A percentile compares a stretch with the other conserved stretches of the same genome.
Evolutionary conservation across 208 protist species (phyloP).

Genomic region (Acanthamoeba culbertsoni): DNA sequence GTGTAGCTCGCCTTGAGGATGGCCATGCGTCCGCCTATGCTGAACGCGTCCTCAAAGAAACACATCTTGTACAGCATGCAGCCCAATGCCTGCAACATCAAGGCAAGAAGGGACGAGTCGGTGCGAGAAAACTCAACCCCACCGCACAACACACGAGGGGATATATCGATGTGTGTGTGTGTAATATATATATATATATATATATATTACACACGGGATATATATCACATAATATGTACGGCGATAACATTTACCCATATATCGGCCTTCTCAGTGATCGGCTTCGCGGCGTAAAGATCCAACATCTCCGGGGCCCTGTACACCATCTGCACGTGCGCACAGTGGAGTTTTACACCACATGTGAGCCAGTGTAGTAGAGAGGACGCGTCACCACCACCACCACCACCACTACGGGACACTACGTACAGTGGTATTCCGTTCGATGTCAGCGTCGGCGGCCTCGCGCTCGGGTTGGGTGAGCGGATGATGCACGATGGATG

Average conservation of each 20-base stretch:
- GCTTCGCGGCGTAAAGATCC: conserved; percentile 29
- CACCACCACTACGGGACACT: not conserved
- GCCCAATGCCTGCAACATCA: conserved; percentile 5
- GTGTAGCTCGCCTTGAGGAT: conserved; percentile 36
- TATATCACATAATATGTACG: too few species aligned
- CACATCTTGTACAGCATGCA: conserved; percentile 59
- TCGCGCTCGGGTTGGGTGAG: conserved; percentile 20
- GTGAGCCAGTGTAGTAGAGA: too few species aligned
- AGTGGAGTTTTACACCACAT: too few species aligned
- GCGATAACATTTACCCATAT: too few species aligned
- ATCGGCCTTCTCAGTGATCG: conserved; percentile 38
- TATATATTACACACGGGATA: too few species aligned
- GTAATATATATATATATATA: too few species aligned
- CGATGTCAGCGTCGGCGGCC: conserved; percentile 13
- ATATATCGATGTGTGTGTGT: too few species aligned
- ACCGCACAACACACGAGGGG: too few species aligned
- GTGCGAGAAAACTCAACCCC: too few species aligned
- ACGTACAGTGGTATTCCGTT: conserved; percentile 33
- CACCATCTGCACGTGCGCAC: not conserved
- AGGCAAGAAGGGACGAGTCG: too few species aligned
- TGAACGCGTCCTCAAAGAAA: conserved; percentile 59
- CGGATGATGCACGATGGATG: not conserved
- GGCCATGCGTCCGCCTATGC: not conserved
- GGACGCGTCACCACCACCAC: too few species aligned
- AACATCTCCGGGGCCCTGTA: conserved; percentile 55